Percentiles rank a stretch among this genome's conserved stretches.
Conservation (phyloP, 73 alveolate genomes). For the Paramecium bursaria region DNA sequence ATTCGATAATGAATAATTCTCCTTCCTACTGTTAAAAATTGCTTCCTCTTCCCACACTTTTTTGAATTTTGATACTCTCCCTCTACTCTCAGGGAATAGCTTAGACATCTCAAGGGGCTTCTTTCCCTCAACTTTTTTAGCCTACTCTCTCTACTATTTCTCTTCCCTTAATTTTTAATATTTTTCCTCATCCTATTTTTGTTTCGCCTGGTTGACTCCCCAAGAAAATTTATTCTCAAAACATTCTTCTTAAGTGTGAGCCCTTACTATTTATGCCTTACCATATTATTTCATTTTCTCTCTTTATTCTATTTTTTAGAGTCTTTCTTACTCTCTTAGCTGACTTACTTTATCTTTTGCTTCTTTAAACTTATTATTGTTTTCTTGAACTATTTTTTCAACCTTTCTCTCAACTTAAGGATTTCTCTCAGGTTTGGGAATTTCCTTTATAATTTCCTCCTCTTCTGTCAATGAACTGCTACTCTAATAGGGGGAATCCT, state of each 20-base stretch:
- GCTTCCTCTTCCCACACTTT: constrained; percentile 9
- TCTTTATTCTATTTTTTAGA: constrained; percentile 18
- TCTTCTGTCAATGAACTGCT: no score
- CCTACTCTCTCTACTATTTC: neutral
- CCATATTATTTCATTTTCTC: constrained; percentile 51
- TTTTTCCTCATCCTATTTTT: neutral
- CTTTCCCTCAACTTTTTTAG: neutral
- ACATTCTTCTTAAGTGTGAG: constrained; percentile 30
- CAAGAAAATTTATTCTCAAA: constrained; percentile 33
- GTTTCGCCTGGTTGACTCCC: constrained; percentile 5
- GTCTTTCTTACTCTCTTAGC: neutral
- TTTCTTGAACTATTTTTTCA: neutral
- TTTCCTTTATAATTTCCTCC: constrained; percentile 9
- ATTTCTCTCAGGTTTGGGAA: constrained; percentile 31
- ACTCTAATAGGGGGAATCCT: no score
- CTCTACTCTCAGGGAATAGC: constrained; percentile 29
- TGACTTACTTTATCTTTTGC: constrained; percentile 27
- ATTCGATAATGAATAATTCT: neutral
- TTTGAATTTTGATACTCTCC: constrained; percentile 3
- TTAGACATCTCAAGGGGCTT: neutral
- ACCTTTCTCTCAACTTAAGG: constrained; percentile 19
- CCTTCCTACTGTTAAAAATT: no score
- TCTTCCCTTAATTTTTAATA: neutral
- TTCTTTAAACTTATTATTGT: constrained; percentile 1
- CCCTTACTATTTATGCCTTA: constrained; percentile 20